These are phyloP conservation scores for Camellia granthamiana DNA, from an alignment of 148 eudicot species.

Conservation along the genomic window DNA sequence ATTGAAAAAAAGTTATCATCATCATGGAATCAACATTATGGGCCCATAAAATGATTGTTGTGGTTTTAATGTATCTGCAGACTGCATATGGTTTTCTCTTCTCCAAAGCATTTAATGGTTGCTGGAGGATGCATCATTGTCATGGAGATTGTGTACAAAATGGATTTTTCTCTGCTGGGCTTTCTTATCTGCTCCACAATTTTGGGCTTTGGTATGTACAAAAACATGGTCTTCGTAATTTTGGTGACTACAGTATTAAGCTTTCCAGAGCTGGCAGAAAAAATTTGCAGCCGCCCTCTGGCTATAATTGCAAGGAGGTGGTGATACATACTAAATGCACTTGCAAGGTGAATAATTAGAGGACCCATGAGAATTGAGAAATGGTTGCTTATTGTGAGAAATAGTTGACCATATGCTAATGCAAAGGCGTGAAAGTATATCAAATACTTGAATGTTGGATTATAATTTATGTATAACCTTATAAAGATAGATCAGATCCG, in stretches of 20 bases:
- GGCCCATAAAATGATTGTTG: constrained; percentile 1
- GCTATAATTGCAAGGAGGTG: not conserved
- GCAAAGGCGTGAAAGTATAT: not conserved
- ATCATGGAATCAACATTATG: not conserved
- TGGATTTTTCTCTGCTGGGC: constrained; percentile 83
- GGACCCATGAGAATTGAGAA: not conserved
- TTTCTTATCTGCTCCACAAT: constrained; percentile 71
- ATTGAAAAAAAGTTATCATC: not conserved
- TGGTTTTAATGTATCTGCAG: constrained; percentile 32
- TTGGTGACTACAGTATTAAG: not conserved
- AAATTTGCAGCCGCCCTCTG: not conserved
- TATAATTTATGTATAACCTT: not conserved
- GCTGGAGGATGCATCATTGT: constrained; percentile 86
- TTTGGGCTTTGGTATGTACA: constrained; percentile 74
- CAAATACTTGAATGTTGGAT: not conserved
- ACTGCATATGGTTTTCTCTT: constrained; percentile 92
- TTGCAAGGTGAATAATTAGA: not conserved
- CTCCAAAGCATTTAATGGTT: constrained; percentile 82
- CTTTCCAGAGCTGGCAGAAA: not conserved
- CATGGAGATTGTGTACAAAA: constrained; percentile 73
- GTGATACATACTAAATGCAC: not conserved
- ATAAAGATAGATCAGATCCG: not conserved
- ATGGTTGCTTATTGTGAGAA: not conserved
- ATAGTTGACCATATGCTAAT: not conserved
- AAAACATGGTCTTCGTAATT: not conserved